Evolutionary conservation across 2,329 filamentous ascomycete genomes (phyloP).

Genomic region (Colletotrichum lentis): DNA sequence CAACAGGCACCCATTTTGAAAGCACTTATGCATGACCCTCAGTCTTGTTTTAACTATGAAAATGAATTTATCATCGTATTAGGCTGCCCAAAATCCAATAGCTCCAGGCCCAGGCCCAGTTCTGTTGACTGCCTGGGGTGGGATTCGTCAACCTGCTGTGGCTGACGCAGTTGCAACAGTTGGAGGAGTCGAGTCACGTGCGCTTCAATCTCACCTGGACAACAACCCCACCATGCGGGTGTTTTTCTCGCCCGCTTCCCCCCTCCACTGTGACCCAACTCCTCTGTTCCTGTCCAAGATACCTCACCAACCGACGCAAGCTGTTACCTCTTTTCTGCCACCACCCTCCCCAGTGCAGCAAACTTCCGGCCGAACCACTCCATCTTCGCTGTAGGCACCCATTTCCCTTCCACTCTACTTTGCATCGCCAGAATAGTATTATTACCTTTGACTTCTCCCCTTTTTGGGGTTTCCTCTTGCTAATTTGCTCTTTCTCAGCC

Average conservation of each 20-base stretch:
- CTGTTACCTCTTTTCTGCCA: conserved; percentile 37
- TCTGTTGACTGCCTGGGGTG: conserved; percentile 28
- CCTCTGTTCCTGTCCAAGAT: conserved; percentile 37
- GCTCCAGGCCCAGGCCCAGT: conserved; percentile 7
- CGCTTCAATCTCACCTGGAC: conserved; percentile 38
- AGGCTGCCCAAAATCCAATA: not conserved
- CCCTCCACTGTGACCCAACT: conserved; percentile 39
- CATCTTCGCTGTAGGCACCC: conserved; percentile 29
- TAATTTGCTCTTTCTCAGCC: conserved; percentile 37
- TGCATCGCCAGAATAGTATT: conserved; percentile 6
- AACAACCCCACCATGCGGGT: conserved; percentile 41
- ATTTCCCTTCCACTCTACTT: not conserved
- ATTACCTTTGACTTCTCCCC: conserved; percentile 14
- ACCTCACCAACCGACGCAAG: conserved; percentile 37
- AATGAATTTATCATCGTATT: not conserved
- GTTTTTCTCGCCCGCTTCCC: conserved; percentile 40
- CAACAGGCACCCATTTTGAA: conserved; percentile 2
- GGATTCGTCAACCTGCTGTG: conserved; percentile 38
- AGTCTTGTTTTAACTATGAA: not conserved
- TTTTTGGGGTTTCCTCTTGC: conserved; percentile 13
- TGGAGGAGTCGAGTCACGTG: conserved; percentile 34
- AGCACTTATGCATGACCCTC: not conserved
- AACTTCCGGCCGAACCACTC: conserved; percentile 26
- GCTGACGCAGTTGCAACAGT: conserved; percentile 29
- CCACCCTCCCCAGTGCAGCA: conserved; percentile 35